phyloP scores from a whole-genome alignment of 1,139 yeast genomes.

The Pichia sp. region DNA sequence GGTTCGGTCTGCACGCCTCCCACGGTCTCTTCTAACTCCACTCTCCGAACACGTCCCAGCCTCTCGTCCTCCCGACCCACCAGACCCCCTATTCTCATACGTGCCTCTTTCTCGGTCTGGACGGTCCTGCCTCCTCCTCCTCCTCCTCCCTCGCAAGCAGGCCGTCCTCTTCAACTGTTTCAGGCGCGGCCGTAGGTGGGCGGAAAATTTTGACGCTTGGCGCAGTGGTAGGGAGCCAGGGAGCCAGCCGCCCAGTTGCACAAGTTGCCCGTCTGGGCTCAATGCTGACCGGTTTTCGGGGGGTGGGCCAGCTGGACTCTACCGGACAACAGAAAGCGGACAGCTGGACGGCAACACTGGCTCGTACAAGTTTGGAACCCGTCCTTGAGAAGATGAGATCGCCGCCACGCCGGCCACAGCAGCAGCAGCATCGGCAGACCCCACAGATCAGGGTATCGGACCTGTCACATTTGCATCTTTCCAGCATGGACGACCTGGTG shows the following conservation, averaged over 20 bases:
- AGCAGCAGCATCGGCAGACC: not conserved
- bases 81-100: too few relatives aligned
- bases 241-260: not conserved
- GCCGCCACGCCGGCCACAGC: not conserved
- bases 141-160: too few relatives aligned
- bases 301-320: not conserved
- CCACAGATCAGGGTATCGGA: slow-evolving; percentile 3
- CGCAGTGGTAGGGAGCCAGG: not conserved
- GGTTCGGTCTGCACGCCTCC: too few relatives aligned
- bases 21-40: too few relatives aligned
- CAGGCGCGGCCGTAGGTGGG: not conserved
- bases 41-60: too few relatives aligned
- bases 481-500: slow-evolving; percentile 27
- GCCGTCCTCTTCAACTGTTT: not conserved
- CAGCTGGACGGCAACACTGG: not conserved
- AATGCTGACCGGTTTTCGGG: not conserved
- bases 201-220: not conserved
- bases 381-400: not conserved
- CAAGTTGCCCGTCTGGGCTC: not conserved
- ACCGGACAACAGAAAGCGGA: not conserved
- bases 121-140: too few relatives aligned
- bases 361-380: not conserved
- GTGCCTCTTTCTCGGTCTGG: too few relatives aligned
- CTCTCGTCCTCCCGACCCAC: too few relatives aligned
- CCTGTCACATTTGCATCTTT: slow-evolving; percentile 12